Conservation (phyloP, 495 filamentous ascomycete genomes). For the Tuber borchii region DNA sequence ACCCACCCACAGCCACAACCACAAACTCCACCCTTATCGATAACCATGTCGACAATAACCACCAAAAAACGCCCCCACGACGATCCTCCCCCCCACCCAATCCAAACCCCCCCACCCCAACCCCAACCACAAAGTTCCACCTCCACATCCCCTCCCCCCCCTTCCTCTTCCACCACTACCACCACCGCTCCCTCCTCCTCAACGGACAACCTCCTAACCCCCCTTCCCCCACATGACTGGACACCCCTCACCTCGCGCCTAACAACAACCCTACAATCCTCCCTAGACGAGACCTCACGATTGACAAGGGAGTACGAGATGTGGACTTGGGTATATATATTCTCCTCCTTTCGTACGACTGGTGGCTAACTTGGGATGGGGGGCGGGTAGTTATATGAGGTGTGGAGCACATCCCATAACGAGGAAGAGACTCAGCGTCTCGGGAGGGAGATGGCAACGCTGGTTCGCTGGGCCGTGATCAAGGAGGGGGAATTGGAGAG, state of each 20-base stretch:
- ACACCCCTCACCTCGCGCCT: conserved; percentile 20
- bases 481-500: conserved; percentile 30
- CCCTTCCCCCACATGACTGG: conserved; percentile 30
- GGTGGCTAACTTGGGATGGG: background rate
- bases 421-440: conserved; percentile 19
- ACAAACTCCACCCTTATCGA: background rate
- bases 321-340: conserved; percentile 32
- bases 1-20: background rate
- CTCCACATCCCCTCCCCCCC: background rate
- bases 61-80: background rate
- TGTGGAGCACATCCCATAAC: conserved; percentile 29
- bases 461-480: conserved; percentile 27
- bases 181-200: background rate
- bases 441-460: conserved; percentile 28
- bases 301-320: conserved; percentile 27
- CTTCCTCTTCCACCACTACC: background rate
- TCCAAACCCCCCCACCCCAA: background rate
- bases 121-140: background rate
- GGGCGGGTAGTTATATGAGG: conserved; percentile 26
- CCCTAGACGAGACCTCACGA: conserved; percentile 19
- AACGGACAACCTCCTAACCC: conserved; percentile 25
- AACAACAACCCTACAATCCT: conserved; percentile 15
- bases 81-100: background rate
- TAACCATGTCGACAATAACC: background rate
- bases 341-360: too few species aligned